phyloP scores from a whole-genome alignment of 768 basidiomycete genomes.

The Ephemerocybe angulata region DNA sequence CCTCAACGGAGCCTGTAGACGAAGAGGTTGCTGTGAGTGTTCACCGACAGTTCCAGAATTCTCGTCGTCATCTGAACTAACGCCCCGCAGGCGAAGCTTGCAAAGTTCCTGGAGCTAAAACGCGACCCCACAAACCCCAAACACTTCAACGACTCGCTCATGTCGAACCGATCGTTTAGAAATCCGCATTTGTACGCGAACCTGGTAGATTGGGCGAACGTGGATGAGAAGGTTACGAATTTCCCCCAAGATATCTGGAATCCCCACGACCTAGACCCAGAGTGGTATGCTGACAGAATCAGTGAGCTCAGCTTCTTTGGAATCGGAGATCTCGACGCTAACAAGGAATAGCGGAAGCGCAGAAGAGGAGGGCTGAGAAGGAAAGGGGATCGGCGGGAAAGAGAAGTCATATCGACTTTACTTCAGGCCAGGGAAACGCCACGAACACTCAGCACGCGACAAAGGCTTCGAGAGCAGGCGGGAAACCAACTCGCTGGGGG shows the following conservation, averaged over 20 bases:
- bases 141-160: conserved; percentile 95
- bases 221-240: conserved; percentile 84
- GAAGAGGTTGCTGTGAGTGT: conserved; percentile 27
- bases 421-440: too few species aligned
- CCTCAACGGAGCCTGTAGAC: conserved; percentile 52
- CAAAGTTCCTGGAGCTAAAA: conserved; percentile 75
- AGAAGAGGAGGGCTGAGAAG: conserved; percentile 63
- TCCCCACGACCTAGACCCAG: conserved; percentile 59
- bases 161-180: conserved; percentile 88
- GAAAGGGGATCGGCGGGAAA: conserved; percentile 52
- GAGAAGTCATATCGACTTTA: conserved; percentile 63
- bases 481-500: too few species aligned
- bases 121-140: conserved; percentile 56
- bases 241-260: conserved; percentile 77
- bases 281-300: conserved; percentile 37
- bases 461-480: too few species aligned
- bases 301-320: too few species aligned
- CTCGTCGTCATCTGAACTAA: background rate
- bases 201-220: conserved; percentile 90
- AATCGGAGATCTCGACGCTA: too few species aligned
- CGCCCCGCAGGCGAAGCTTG: conserved; percentile 64
- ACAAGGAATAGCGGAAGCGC: conserved; percentile 64
- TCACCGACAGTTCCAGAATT: background rate
- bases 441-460: too few species aligned
- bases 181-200: conserved; percentile 97